Evolutionary conservation across 768 basidiomycete genomes (phyloP).

Genomic region (Serendipita sp.): DNA sequence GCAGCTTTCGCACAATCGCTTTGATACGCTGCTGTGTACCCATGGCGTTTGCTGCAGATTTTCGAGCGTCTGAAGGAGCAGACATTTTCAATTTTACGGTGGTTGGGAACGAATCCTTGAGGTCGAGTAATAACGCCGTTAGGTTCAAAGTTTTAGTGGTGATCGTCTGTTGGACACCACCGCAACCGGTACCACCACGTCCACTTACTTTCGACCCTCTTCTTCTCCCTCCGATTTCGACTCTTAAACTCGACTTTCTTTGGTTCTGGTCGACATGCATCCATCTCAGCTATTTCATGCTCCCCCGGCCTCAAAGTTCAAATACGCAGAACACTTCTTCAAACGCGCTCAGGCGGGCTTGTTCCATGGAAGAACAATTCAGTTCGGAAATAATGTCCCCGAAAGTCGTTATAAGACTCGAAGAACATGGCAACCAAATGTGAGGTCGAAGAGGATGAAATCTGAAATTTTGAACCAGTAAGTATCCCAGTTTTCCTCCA

Average conservation of each 20-base stretch:
- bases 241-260: too few relatives aligned
- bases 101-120: neutral
- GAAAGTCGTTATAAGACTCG: constrained; percentile 80
- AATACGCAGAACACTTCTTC: constrained; percentile 34
- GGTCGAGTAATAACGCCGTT: neutral
- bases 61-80: neutral
- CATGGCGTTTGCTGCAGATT: neutral
- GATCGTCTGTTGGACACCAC: neutral
- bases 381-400: constrained; percentile 77
- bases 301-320: neutral
- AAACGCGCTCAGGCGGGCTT: constrained; percentile 69
- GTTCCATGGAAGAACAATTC: constrained; percentile 65
- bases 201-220: neutral
- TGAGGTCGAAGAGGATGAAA: constrained; percentile 56
- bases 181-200: neutral
- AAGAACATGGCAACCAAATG: constrained; percentile 75
- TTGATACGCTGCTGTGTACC: constrained; percentile 30
- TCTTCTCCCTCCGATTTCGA: too few relatives aligned
- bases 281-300: neutral
- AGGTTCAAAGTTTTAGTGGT: neutral
- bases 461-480: constrained; percentile 45
- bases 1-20: constrained; percentile 71
- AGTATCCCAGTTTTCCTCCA: neutral
- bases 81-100: neutral
- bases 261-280: neutral